Evolutionary conservation across 805 yeast genomes (phyloP).

Genomic region (Candida saitoana): DNA sequence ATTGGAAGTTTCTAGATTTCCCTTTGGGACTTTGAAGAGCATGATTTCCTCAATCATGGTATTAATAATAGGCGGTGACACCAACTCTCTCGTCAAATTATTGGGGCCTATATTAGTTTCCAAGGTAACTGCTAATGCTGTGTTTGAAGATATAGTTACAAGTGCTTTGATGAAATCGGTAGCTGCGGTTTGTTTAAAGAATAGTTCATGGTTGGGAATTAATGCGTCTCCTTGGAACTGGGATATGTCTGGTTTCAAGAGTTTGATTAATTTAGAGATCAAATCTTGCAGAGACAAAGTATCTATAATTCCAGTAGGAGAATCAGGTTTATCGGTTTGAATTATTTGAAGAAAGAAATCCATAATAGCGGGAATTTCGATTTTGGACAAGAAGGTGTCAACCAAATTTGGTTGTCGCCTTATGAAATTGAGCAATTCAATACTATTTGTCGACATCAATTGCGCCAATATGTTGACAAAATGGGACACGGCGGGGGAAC

Average conservation of each 20-base stretch:
- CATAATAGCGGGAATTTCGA: constrained; percentile 92
- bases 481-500: constrained; percentile 36
- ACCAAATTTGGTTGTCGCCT: constrained; percentile 67
- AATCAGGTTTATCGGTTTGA: constrained; percentile 87
- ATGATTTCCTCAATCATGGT: constrained; percentile 75
- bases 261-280: constrained; percentile 67
- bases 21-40: constrained; percentile 18
- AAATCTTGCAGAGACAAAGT: constrained; percentile 67
- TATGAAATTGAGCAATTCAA: constrained; percentile 68
- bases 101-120: constrained; percentile 95
- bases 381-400: constrained; percentile 74
- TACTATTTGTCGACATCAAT: constrained; percentile 59
- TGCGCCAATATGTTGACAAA: constrained; percentile 72
- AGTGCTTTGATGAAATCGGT: constrained; percentile 94
- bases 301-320: constrained; percentile 82
- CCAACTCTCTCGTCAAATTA: constrained; percentile 86
- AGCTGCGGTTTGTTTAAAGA: constrained; percentile 79
- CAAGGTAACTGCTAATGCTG: constrained; percentile 65
- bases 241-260: constrained; percentile 62
- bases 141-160: constrained; percentile 87
- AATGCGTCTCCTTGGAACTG: constrained; percentile 36
- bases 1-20: constrained; percentile 33
- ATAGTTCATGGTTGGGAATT: constrained; percentile 28
- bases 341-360: constrained; percentile 86
- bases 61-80: constrained; percentile 64